phyloP scores from a whole-genome alignment of 2,329 filamentous ascomycete species.

The Aureobasidium sp. region DNA sequence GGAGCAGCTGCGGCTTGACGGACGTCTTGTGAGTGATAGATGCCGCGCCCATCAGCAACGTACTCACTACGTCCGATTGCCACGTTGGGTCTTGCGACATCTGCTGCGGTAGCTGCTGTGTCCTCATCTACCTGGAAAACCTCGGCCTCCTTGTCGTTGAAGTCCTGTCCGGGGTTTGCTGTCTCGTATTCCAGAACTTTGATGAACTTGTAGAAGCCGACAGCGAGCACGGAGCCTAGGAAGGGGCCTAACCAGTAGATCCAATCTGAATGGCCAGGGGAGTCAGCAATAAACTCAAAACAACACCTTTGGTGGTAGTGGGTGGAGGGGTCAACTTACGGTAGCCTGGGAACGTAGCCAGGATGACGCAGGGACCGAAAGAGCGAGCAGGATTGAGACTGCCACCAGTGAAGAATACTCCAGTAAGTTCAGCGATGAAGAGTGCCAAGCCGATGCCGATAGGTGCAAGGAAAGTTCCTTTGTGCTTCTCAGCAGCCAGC shows the following conservation, averaged over 20 bases:
- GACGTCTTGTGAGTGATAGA: constrained; percentile 15
- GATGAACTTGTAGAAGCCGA: constrained; percentile 41
- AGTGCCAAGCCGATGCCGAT: constrained; percentile 35
- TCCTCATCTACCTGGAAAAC: constrained; percentile 29
- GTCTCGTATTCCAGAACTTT: constrained; percentile 44
- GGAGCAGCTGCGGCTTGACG: constrained; percentile 16
- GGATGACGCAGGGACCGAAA: constrained; percentile 26
- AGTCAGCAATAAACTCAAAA: too few relatives aligned
- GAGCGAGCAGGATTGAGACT: constrained; percentile 29
- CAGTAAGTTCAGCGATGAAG: constrained; percentile 38
- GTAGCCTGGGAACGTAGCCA: constrained; percentile 22
- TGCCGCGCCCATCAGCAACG: constrained; percentile 12
- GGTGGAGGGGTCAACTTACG: constrained; percentile 2
- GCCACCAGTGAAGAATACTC: constrained; percentile 35
- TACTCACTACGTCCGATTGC: constrained; percentile 17
- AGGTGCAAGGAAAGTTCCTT: constrained; percentile 32
- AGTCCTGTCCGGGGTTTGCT: constrained; percentile 40
- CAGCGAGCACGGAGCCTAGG: constrained; percentile 37
- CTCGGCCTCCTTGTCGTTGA: constrained; percentile 35
- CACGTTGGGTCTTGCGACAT: constrained; percentile 22
- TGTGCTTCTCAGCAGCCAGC: constrained; percentile 35
- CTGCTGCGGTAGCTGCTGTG: constrained; percentile 23
- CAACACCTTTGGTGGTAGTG: too few relatives aligned
- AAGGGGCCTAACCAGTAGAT: constrained; percentile 44
- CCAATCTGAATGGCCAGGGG: constrained; percentile 13